Base-by-base conservation (phyloP, 2,329 filamentous ascomycete species). In the Pseudogymnoascus pannorum region DNA sequence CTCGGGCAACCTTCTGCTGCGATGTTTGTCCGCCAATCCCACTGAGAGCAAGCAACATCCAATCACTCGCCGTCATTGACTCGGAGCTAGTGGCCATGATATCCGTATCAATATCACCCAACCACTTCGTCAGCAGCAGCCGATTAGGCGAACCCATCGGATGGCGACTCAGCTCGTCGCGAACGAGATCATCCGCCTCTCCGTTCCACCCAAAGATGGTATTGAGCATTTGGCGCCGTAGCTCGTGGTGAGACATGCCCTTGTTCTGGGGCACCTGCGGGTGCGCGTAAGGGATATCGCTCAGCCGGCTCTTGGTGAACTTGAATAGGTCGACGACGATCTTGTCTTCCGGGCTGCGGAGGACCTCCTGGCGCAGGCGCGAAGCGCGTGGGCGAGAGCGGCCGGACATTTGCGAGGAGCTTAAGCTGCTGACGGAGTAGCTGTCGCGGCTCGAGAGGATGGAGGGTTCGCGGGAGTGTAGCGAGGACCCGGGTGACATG, bases 191-290 rank as follows among this genome's bases (percentile, higher is more conserved):
- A 51, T 91, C 83, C 40, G 93, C 86, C 67, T 96, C 91, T 61
- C 87, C 87, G 59, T 93, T 87, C 92, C 94, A 99, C 2, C 94
- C 94, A 73, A 99, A 99, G 1, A 99, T 92, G 5, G 92, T 88
- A 67, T 83, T 90, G 4, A 99, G 81, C 92, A 99, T 97, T 73
- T 97, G 92, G 54, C 82, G 83, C 57, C 93, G 86, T 48, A 97
- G 81, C 66, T 96, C 87, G 67, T 97, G 88, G 64, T 87, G 87
- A 2, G 88, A 89, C 22, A 91, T 75, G 26, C 81, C 81, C 2
- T 77, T 74, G 61, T 84, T 80, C 65, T 87, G 82, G 12, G 79
- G 68, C 1, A 79, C 75, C 12, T 85, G 81, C 0, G 87, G 84
- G 57, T 88, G 85, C 68, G 88, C 87, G 71, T 95, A 96, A 0